phyloP scores from a whole-genome alignment of 345 rosid species.

The Eucalyptus decipiens region DNA sequence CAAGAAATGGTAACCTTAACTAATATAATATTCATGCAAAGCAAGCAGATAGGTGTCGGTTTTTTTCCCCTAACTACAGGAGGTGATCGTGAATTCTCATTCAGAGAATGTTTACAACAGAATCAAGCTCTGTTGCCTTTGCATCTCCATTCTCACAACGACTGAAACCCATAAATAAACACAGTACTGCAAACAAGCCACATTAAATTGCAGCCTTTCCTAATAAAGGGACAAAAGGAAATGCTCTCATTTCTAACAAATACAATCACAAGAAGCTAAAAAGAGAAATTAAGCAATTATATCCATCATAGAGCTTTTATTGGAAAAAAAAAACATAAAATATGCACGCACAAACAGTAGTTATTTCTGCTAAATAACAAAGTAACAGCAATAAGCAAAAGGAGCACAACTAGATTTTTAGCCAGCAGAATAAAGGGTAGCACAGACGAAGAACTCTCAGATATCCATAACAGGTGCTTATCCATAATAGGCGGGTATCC shows the following conservation, averaged over 20 bases:
- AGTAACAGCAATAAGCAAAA: neutral
- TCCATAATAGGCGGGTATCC: neutral
- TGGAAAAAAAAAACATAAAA: neutral
- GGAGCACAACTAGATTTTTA: neutral
- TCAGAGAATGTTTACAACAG: too few species aligned
- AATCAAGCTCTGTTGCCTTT: neutral
- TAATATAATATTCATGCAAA: neutral
- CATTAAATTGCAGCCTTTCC: too few species aligned
- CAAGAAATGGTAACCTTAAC: neutral
- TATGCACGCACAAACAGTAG: neutral
- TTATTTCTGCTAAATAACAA: neutral
- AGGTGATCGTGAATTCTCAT: too few species aligned
- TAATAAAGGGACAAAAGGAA: too few species aligned
- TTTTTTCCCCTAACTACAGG: neutral
- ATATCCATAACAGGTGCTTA: neutral
- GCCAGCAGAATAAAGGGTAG: neutral
- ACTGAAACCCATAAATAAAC: too few species aligned
- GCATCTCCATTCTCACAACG: neutral
- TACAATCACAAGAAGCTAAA: too few species aligned
- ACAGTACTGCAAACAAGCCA: too few species aligned
- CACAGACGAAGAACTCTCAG: neutral
- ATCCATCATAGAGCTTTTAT: too few species aligned
- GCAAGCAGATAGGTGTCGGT: neutral
- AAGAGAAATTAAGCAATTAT: too few species aligned
- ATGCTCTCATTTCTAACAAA: too few species aligned